Evolutionary conservation across 352 stramenopile genomes (phyloP), one percentile per base, ranked within the genome.

Genomic region (Albugo laibachii): DNA sequence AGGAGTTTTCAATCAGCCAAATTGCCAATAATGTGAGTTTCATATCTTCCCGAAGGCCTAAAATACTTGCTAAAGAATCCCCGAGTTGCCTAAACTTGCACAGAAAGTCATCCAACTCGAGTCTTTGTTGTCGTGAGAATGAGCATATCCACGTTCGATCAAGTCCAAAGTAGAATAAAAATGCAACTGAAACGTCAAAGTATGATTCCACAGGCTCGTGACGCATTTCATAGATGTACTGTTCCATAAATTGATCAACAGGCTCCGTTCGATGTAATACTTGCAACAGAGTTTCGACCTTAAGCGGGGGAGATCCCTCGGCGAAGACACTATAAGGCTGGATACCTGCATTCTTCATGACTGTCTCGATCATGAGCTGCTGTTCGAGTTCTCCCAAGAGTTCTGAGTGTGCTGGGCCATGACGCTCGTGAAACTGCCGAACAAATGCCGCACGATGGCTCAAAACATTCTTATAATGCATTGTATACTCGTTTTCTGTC

Each of bases 11-110:
- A 14, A 88, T 61, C 19, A 88, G 50, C 76, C 76, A 88, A 16
- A 88, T 56, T 34, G 76, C 76, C 8, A 85, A 37, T 21, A 88
- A 58, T 31, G 69, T 88, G 49, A 80, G 53, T 52, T 83, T 83
- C 72, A 88, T 88, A 57, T 88, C 73, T 38, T 83, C 69, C 12
- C 70, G 75, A 1, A 88, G 72, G 49, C 57, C 76, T 20, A 88
- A 61, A 43, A 81, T 64, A 13, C 70, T 69, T 2, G 69, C 70
- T 45, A 85, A 72, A 15, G 75, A 84, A 45, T 84, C 68, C 12
- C 69, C 72, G 18, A 83, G 54, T 14, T 58, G 63, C 0, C 63
- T 55, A 64, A 82, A 81, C 53, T 76, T 74, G 19, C 66, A 61
- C 42, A 70, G 66, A 42, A 88, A 69, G 11, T 65, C 64, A 16